Evolutionary conservation across 768 basidiomycete genomes (phyloP).

Genomic region (Roridomyces roridus): DNA sequence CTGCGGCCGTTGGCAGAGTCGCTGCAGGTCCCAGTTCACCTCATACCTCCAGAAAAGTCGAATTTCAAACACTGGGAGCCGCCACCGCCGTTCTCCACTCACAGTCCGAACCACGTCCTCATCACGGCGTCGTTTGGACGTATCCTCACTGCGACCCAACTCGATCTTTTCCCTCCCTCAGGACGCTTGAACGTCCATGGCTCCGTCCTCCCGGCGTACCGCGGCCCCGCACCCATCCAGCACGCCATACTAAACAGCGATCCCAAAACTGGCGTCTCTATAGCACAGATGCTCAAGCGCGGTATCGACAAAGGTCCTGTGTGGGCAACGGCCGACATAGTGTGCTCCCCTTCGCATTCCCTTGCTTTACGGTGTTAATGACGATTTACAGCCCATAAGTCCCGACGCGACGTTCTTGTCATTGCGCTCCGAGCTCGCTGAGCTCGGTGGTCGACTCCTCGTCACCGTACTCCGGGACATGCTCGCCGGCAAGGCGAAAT

Average conservation of each 20-base stretch:
- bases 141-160: conserved; percentile 69
- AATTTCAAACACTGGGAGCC: conserved; percentile 71
- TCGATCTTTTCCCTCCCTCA: conserved; percentile 62
- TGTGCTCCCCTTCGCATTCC: conserved; percentile 39
- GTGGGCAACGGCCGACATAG: conserved; percentile 61
- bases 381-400: conserved; percentile 54
- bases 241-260: conserved; percentile 76
- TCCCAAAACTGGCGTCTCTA: conserved; percentile 75
- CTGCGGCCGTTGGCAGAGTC: conserved; percentile 64
- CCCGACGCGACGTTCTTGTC: conserved; percentile 55
- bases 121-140: conserved; percentile 93
- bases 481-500: conserved; percentile 56
- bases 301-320: conserved; percentile 85
- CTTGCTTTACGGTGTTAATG: neutral
- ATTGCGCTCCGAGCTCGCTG: conserved; percentile 65
- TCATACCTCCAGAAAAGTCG: conserved; percentile 62
- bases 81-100: conserved; percentile 48
- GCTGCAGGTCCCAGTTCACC: conserved; percentile 58
- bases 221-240: conserved; percentile 94
- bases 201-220: conserved; percentile 82
- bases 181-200: conserved; percentile 89
- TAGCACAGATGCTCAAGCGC: conserved; percentile 76
- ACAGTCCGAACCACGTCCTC: conserved; percentile 56
- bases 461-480: conserved; percentile 74
- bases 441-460: conserved; percentile 70